Evolutionary conservation across 2,329 filamentous ascomycete genomes (phyloP).

Genomic region (Botryotinia convoluta): DNA sequence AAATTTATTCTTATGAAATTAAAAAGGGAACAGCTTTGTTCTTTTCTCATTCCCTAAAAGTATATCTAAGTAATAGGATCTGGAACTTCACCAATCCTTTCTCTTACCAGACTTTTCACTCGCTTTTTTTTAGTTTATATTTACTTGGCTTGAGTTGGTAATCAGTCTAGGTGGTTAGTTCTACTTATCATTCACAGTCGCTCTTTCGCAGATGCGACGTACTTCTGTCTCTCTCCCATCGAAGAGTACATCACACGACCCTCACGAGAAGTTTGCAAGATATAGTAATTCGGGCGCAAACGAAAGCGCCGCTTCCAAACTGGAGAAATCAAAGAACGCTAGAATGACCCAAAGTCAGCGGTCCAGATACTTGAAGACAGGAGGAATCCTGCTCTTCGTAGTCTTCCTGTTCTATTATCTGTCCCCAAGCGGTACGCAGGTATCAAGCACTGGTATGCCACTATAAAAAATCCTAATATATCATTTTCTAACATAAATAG

Average conservation of each 20-base stretch:
- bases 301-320: constrained; percentile 41
- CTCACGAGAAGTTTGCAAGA: constrained; percentile 62
- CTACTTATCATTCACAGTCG: constrained; percentile 21
- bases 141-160: constrained; percentile 1
- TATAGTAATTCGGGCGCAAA: constrained; percentile 51
- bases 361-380: constrained; percentile 64
- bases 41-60: neutral
- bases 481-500: constrained; percentile 23
- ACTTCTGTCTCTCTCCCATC: constrained; percentile 63
- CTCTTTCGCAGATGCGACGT: constrained; percentile 55
- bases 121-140: constrained; percentile 19
- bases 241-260: constrained; percentile 58
- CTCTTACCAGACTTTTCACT: constrained; percentile 14
- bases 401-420: constrained; percentile 63
- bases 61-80: neutral
- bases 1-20: neutral
- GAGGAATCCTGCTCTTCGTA: constrained; percentile 58
- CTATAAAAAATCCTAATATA: neutral
- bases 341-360: constrained; percentile 64
- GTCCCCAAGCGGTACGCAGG: constrained; percentile 51
- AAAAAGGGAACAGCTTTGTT: neutral
- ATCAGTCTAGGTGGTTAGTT: constrained; percentile 18
- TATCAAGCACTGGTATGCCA: constrained; percentile 31
- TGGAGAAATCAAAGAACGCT: constrained; percentile 56
- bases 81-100: constrained; percentile 16